phyloP scores from a whole-genome alignment of 2,329 filamentous ascomycete species.

The Diaporthe citriasiana region DNA sequence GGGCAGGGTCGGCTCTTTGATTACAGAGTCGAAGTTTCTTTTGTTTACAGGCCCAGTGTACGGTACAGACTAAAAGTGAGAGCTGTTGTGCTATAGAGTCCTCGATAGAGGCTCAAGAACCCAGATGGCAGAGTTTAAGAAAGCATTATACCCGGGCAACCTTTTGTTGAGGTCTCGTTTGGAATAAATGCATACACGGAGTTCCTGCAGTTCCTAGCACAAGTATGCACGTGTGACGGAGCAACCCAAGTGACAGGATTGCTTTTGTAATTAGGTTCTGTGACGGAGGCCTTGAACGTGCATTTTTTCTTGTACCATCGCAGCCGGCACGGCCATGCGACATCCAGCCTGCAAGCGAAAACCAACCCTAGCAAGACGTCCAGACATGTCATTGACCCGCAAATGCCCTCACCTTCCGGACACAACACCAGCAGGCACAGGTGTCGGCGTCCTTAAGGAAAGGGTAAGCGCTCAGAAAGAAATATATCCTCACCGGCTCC shows the following conservation, averaged over 20 bases:
- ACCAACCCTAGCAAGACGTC: neutral
- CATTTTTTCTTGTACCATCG: constrained; percentile 5
- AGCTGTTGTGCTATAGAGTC: constrained; percentile 12
- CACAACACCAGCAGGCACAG: neutral
- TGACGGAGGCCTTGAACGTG: neutral
- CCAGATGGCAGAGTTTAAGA: neutral
- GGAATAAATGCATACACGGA: neutral
- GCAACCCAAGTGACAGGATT: neutral
- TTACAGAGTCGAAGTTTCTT: constrained; percentile 41
- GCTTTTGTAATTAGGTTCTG: neutral
- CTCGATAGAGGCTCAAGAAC: constrained; percentile 17
- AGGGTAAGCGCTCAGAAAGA: neutral
- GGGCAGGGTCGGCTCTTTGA: constrained; percentile 35
- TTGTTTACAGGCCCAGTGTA: constrained; percentile 38
- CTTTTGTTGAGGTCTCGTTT: neutral
- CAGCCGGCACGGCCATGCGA: neutral
- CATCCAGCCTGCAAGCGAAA: neutral
- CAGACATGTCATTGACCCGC: no score
- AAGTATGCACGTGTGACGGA: neutral
- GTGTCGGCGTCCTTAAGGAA: neutral
- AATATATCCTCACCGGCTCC: neutral
- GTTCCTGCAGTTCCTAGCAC: neutral
- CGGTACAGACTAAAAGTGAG: constrained; percentile 19
- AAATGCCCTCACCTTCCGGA: neutral
- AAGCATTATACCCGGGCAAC: constrained; percentile 11